Evolutionary conservation across 208 protist genomes (phyloP).

Genomic region (Vickermania spadyakhi): DNA sequence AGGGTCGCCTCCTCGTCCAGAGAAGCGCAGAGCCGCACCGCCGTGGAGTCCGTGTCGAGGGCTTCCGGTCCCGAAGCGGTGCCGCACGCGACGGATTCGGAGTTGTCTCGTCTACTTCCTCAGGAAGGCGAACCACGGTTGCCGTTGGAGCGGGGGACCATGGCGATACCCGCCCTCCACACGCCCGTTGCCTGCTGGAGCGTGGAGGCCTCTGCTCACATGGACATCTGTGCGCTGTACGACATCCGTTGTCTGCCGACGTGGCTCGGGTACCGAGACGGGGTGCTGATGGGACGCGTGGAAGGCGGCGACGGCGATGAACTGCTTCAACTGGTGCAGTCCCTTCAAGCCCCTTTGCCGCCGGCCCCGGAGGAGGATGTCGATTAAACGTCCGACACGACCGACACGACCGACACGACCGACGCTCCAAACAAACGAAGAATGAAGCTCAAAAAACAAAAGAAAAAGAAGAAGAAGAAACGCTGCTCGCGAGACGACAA

Average conservation of each 20-base stretch:
- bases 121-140: neutral
- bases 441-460: too few species aligned
- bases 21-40: neutral
- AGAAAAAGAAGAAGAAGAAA: too few species aligned
- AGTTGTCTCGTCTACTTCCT: neutral
- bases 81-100: neutral
- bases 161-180: neutral
- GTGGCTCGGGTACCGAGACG: slow-evolving; percentile 68
- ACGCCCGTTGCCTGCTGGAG: slow-evolving; percentile 4
- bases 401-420: too few species aligned
- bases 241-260: slow-evolving; percentile 84
- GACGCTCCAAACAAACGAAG: too few species aligned
- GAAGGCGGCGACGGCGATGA: slow-evolving; percentile 60
- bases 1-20: neutral
- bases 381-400: too few species aligned
- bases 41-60: neutral
- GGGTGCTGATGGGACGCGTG: slow-evolving; percentile 48
- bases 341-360: too few species aligned
- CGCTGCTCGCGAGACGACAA: too few species aligned
- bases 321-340: slow-evolving; percentile 32
- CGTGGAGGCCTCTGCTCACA: slow-evolving; percentile 71
- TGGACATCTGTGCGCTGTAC: slow-evolving; percentile 60
- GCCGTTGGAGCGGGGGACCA: neutral
- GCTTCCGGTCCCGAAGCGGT: neutral
- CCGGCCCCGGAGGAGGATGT: too few species aligned